These are phyloP conservation scores for Polysphondylium violaceum DNA, from an alignment of 78 protist genomes.

Conservation along the genomic window DNA sequence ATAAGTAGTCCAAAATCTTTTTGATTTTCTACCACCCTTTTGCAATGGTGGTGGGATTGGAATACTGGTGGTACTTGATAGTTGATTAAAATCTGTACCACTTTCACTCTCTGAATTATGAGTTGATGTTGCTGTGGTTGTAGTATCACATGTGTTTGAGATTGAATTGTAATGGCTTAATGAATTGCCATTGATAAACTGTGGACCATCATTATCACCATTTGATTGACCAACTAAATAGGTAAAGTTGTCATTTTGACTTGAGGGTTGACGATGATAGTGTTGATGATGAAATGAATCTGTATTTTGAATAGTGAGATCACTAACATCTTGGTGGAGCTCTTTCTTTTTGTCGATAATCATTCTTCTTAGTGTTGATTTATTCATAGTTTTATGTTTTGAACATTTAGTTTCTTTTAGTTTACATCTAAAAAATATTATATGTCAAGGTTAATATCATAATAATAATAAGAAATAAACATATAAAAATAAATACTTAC, in stretches of 20 bases:
- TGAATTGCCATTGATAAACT: neutral
- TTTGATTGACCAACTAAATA: neutral
- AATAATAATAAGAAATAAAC: neutral
- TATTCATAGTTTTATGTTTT: neutral
- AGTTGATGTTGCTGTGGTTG: neutral
- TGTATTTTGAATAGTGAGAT: neutral
- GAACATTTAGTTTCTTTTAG: neutral
- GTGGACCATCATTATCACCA: conserved; percentile 5
- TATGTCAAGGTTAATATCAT: neutral
- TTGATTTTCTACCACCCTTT: neutral
- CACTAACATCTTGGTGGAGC: too few relatives aligned
- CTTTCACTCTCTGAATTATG: neutral
- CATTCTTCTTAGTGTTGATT: conserved; percentile 23
- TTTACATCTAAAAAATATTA: conserved; percentile 12
- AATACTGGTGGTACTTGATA: too few relatives aligned
- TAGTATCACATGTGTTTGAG: neutral
- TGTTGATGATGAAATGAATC: neutral
- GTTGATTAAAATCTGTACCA: too few relatives aligned
- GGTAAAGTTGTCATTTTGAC: neutral
- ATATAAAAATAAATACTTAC: neutral
- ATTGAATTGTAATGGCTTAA: too few relatives aligned
- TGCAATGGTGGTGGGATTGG: conserved; percentile 35
- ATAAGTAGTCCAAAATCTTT: conserved; percentile 49
- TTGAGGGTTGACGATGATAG: neutral
- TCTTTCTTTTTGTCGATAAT: conserved; percentile 62